Evolutionary conservation across 352 stramenopile genomes (phyloP).

Genomic region (Phytophthora multivora): DNA sequence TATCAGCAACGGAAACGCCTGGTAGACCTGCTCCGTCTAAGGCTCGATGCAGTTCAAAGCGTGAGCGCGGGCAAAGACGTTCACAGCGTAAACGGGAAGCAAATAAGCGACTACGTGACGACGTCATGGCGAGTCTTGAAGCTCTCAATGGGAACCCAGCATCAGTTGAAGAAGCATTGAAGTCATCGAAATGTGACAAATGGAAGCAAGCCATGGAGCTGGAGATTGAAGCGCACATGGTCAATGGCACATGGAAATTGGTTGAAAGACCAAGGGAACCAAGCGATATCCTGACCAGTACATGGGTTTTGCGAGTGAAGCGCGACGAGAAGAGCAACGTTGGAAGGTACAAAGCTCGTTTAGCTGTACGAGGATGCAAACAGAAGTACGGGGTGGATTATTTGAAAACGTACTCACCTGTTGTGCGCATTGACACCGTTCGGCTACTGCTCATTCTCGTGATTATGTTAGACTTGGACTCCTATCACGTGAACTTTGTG

Average conservation of each 20-base stretch:
- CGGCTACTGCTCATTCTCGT: too few species aligned
- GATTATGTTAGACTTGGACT: too few species aligned
- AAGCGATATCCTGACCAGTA: background rate
- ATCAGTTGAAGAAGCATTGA: background rate
- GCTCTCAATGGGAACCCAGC: background rate
- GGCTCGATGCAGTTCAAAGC: background rate
- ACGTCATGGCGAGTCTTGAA: background rate
- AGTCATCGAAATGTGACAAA: background rate
- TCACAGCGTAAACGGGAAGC: background rate
- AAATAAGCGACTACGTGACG: slow-evolving; percentile 1
- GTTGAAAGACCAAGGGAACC: background rate
- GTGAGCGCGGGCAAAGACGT: background rate
- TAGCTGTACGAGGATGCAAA: too few species aligned
- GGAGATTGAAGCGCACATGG: background rate
- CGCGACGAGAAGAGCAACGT: background rate
- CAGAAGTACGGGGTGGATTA: too few species aligned
- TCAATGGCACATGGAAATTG: background rate
- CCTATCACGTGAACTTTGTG: too few species aligned
- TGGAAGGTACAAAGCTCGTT: too few species aligned
- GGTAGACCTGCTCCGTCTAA: background rate
- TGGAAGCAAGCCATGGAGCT: background rate
- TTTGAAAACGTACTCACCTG: too few species aligned
- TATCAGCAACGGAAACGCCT: background rate
- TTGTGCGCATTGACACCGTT: too few species aligned
- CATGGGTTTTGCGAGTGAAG: background rate